Conservation (phyloP, 768 basidiomycete species). For the Serendipita indica region DNA sequence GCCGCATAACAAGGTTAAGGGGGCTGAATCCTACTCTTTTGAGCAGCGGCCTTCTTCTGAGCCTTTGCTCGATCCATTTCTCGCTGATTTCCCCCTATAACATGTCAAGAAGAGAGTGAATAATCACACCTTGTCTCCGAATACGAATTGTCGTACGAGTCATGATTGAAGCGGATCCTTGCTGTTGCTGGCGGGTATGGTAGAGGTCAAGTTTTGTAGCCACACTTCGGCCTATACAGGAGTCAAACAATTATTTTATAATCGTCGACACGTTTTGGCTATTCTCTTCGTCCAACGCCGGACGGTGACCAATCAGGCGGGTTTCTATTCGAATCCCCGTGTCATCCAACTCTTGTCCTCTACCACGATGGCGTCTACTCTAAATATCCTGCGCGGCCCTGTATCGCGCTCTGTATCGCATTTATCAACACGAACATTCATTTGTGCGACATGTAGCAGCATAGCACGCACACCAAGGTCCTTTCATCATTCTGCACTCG, state of each 20-base stretch:
- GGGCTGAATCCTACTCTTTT: neutral
- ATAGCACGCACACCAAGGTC: neutral
- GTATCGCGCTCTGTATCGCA: neutral
- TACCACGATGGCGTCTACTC: neutral
- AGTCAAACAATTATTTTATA: neutral
- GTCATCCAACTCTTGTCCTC: slow-evolving; percentile 1
- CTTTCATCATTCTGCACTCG: neutral
- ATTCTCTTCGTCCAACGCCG: neutral
- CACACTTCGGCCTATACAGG: neutral
- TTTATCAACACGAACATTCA: too few relatives aligned
- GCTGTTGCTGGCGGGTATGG: neutral
- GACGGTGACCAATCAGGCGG: neutral
- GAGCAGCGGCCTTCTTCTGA: slow-evolving; percentile 40
- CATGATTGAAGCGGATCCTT: neutral
- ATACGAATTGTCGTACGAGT: slow-evolving; percentile 1
- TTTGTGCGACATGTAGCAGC: too few relatives aligned
- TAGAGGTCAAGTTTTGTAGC: neutral
- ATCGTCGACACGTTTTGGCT: neutral
- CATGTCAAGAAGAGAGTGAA: neutral
- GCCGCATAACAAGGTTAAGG: neutral
- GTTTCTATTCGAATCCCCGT: neutral
- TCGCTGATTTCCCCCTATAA: slow-evolving; percentile 68
- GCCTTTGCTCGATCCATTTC: slow-evolving; percentile 59
- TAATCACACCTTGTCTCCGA: neutral
- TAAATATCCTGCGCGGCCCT: neutral